phyloP scores from a whole-genome alignment of 306 rosid species.

The Carpinus viminea region DNA sequence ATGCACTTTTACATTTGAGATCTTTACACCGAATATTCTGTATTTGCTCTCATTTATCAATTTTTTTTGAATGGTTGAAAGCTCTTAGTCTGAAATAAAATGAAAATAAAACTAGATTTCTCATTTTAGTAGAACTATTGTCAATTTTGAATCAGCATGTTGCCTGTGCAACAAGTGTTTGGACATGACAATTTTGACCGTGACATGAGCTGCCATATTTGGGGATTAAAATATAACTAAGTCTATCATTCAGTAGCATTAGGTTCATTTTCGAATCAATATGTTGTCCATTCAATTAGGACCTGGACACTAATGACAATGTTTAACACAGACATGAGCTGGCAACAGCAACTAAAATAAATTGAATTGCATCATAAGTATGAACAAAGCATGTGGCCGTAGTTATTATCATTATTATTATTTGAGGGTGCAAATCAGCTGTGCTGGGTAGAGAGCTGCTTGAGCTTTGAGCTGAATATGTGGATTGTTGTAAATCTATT shows the following conservation, averaged over 20 bases:
- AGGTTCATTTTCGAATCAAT: neutral
- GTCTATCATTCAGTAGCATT: neutral
- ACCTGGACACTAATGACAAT: neutral
- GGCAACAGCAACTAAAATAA: neutral
- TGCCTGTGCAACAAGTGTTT: neutral
- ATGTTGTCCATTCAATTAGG: neutral
- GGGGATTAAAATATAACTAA: neutral
- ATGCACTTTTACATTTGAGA: constrained; percentile 34
- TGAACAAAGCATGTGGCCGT: neutral
- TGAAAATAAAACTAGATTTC: neutral
- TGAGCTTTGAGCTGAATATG: neutral
- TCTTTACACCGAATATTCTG: constrained; percentile 8
- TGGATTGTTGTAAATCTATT: neutral
- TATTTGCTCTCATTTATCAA: constrained; percentile 27
- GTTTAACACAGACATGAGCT: neutral
- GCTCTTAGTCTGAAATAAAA: too few relatives aligned
- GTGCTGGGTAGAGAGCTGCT: constrained; percentile 1
- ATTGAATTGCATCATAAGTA: neutral
- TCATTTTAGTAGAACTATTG: neutral
- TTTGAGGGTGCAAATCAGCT: neutral
- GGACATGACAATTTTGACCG: neutral
- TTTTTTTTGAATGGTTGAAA: neutral
- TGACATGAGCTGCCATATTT: neutral
- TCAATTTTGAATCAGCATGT: neutral
- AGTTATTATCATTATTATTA: neutral